Base-by-base conservation (phyloP, 2,329 filamentous ascomycete species). In the Penicillium brevicompactum region DNA sequence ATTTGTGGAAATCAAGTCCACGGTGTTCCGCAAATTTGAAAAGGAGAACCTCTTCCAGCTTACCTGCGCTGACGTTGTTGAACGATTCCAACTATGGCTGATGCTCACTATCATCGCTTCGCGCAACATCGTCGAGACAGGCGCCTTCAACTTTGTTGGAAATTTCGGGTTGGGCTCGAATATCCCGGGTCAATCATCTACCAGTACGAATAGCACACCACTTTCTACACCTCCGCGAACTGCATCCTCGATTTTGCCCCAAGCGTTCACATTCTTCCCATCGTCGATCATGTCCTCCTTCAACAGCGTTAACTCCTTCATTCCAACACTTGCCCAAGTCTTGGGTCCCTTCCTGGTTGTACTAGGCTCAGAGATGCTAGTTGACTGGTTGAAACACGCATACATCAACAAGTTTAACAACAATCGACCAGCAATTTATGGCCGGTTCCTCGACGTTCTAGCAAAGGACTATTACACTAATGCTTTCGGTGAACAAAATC, bases 331-430 rank as follows among this genome's bases (percentile, higher is more conserved):
- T 0, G 91, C 90, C 9, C 92, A 97, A 70, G 89, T 99, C 0
- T 79, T 99, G 4, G 92, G 91, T 0, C 95, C 94, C 0, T 99
- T 99, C 64, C 77, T 99, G 11, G 87, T 99, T 7, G 95, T 99
- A 0, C 84, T 99, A 6, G 93, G 92, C 1, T 96, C 92, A 59
- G 94, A 99, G 76, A 97, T 97, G 87, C 78, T 96, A 8, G 94
- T 99, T 2, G 94, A 99, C 74, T 92, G 90, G 84, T 84, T 97
- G 72, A 99, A 99, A 74, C 95, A 99, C 70, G 91, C 91, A 21
- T 99, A 97, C 71, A 95, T 99, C 71, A 92, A 88, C 70, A 99
- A 99, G 71, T 99, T 99, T 79, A 99, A 99, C 80, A 96, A 96
- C 66, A 92, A 92, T 63, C 93, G 94, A 61, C 94, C 94, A 3